Conservation (phyloP, 352 stramenopile species). For the Lagenidium sp. region DNA sequence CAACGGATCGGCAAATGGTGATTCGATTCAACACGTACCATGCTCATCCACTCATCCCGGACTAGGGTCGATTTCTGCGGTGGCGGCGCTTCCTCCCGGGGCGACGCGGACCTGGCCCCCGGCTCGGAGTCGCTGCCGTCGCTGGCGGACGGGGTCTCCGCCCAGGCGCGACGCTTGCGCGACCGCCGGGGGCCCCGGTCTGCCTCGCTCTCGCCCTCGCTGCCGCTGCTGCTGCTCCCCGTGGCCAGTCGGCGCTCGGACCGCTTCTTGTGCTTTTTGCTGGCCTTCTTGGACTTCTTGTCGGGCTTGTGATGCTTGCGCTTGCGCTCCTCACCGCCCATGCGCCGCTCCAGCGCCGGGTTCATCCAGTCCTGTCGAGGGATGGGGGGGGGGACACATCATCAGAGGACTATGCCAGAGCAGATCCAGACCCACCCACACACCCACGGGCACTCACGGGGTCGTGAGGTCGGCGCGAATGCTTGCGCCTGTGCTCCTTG, state of each 20-base stretch:
- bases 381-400: too few relatives aligned
- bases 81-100: neutral
- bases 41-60: slow-evolving; percentile 78
- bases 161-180: neutral
- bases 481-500: slow-evolving; percentile 10
- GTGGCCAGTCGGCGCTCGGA: slow-evolving; percentile 18
- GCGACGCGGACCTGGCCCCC: too few relatives aligned
- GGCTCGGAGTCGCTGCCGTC: neutral
- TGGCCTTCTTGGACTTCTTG: slow-evolving; percentile 21
- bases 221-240: slow-evolving; percentile 12
- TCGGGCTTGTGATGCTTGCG: slow-evolving; percentile 13
- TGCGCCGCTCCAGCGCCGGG: slow-evolving; percentile 24
- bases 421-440: too few relatives aligned
- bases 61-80: slow-evolving; percentile 11
- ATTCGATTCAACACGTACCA: too few relatives aligned
- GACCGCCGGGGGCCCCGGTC: slow-evolving; percentile 1
- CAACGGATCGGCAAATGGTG: too few relatives aligned
- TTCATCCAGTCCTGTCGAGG: slow-evolving; percentile 44
- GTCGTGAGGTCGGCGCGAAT: neutral
- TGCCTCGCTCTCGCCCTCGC: slow-evolving; percentile 3
- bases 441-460: too few relatives aligned
- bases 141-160: neutral
- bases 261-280: slow-evolving; percentile 30
- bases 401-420: too few relatives aligned
- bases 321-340: slow-evolving; percentile 8